phyloP scores from a whole-genome alignment of 1,284 basidiomycete genomes.

The Cutaneotrichosporon mucoides region DNA sequence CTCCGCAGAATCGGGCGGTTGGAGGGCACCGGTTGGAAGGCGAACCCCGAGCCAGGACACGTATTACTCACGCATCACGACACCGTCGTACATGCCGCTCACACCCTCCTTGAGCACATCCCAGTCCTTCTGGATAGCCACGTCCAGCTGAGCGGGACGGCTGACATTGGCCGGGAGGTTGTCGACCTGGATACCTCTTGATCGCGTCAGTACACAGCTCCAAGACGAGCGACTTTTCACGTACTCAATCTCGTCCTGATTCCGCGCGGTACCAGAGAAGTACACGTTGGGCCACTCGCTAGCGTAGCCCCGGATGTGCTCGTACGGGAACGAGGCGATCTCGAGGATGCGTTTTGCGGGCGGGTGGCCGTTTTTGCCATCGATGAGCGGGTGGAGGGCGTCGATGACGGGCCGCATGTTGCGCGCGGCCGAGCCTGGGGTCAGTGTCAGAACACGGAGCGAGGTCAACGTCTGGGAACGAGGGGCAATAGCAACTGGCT shows the following conservation, averaged over 20 bases:
- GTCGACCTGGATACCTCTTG: not conserved
- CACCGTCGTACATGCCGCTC: constrained; percentile 15
- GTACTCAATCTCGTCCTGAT: constrained; percentile 25
- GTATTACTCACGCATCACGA: constrained; percentile 24
- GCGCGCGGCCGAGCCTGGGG: constrained; percentile 25
- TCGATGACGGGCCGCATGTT: constrained; percentile 30
- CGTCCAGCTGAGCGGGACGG: constrained; percentile 20
- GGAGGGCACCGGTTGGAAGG: too few relatives aligned
- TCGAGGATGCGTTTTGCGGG: constrained; percentile 24
- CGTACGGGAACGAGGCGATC: constrained; percentile 32
- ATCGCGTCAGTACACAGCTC: too few relatives aligned
- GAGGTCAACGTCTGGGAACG: too few relatives aligned
- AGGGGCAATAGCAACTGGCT: too few relatives aligned
- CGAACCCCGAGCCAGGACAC: too few relatives aligned
- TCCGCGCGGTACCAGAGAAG: constrained; percentile 31
- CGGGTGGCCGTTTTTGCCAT: not conserved
- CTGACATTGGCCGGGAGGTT: constrained; percentile 17
- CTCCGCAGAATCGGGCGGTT: too few relatives aligned
- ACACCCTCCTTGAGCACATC: not conserved
- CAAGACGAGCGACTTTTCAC: not conserved
- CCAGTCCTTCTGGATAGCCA: constrained; percentile 22
- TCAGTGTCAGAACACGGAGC: too few relatives aligned
- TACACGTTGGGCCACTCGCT: constrained; percentile 22
- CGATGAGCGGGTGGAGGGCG: constrained; percentile 23
- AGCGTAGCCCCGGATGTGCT: constrained; percentile 30